These are phyloP conservation scores for Suhomyces xylopsoci DNA, from an alignment of 805 yeast species.

Conservation along the genomic window DNA sequence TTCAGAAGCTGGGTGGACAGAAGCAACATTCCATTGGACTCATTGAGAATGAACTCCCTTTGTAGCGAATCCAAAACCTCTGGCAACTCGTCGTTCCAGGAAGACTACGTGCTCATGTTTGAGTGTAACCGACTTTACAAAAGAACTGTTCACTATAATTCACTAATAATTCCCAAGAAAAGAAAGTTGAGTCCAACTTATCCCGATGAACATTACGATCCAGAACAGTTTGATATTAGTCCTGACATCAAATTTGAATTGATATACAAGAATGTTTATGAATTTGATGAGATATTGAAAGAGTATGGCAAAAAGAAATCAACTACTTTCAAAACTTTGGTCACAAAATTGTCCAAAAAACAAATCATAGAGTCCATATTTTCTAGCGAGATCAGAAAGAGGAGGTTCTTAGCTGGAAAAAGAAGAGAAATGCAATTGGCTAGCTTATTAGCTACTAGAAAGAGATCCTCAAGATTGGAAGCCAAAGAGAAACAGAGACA, in stretches of 20 bases:
- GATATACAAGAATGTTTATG: constrained; percentile 28
- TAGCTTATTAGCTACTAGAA: constrained; percentile 61
- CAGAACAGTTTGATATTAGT: constrained; percentile 29
- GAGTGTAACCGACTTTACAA: constrained; percentile 54
- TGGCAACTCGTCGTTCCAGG: constrained; percentile 7
- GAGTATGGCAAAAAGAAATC: constrained; percentile 16
- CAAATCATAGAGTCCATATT: constrained; percentile 21
- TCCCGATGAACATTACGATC: constrained; percentile 28
- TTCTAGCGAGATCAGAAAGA: constrained; percentile 48
- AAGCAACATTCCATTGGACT: constrained; percentile 19
- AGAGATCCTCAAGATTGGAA: constrained; percentile 70
- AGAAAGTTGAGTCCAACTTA: constrained; percentile 30
- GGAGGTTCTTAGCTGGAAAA: constrained; percentile 52
- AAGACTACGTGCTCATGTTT: constrained; percentile 38
- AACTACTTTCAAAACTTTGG: constrained; percentile 26
- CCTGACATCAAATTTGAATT: constrained; percentile 27
- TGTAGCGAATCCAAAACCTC: constrained; percentile 7
- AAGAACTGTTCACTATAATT: constrained; percentile 23
- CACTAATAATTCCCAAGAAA: constrained; percentile 32
- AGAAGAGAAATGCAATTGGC: constrained; percentile 64
- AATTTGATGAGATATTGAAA: constrained; percentile 21
- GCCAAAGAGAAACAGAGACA: constrained; percentile 51
- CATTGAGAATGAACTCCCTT: constrained; percentile 18
- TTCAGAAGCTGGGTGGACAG: constrained; percentile 51
- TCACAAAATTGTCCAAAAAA: constrained; percentile 13